Evolutionary conservation across 345 rosid species (phyloP).

Genomic region (Ceriops tagal): DNA sequence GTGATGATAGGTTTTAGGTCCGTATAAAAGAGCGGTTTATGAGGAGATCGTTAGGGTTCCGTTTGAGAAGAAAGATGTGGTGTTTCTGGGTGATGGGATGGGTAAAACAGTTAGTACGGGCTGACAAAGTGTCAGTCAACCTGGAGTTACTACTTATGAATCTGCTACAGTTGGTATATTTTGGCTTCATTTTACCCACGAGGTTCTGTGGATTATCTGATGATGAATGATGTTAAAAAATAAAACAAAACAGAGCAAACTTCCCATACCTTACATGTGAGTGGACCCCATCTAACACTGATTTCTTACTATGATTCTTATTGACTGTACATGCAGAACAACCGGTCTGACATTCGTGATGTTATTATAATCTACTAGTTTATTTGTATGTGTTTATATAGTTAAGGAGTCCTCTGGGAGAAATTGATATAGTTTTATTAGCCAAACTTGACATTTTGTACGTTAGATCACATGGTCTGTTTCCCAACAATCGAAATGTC

Average conservation of each 20-base stretch:
- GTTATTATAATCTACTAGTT: too few species aligned
- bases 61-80: constrained; percentile 73
- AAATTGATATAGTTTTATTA: neutral
- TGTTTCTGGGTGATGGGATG: constrained; percentile 78
- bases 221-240: neutral
- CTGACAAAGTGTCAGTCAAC: constrained; percentile 45
- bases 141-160: constrained; percentile 63
- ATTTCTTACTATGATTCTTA: too few species aligned
- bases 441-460: neutral
- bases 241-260: too few species aligned
- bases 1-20: constrained; percentile 46
- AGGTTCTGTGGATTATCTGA: neutral
- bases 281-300: too few species aligned
- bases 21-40: constrained; percentile 63
- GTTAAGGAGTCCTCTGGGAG: too few species aligned
- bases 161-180: constrained; percentile 79
- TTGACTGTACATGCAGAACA: too few species aligned
- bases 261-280: too few species aligned
- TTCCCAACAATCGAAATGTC: neutral
- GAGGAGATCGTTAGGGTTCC: constrained; percentile 73
- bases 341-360: too few species aligned
- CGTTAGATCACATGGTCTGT: neutral
- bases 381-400: too few species aligned
- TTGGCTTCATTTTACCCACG: neutral
- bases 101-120: constrained; percentile 82